Conservation (phyloP, 306 rosid genomes). For the Prunus padus region DNA sequence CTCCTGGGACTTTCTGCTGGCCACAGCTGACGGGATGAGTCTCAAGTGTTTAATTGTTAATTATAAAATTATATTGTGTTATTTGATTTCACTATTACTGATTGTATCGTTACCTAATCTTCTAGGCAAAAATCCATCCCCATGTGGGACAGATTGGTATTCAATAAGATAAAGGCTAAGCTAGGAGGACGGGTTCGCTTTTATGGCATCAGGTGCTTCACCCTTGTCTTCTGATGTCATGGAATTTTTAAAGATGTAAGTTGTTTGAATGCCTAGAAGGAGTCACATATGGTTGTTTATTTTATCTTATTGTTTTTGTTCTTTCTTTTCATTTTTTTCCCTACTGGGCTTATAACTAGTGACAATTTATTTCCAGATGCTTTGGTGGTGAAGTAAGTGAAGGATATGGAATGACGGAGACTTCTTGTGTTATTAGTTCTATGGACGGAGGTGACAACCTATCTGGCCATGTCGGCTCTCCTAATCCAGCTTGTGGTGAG, state of each 20-base stretch:
- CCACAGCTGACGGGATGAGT: background rate
- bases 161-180: conserved; percentile 89
- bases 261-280: conserved; percentile 22
- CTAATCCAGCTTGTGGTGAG: conserved; percentile 96
- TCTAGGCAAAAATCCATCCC: conserved; percentile 87
- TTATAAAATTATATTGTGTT: background rate
- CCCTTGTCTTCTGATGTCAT: conserved; percentile 93
- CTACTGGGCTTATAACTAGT: conserved; percentile 22
- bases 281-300: background rate
- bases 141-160: conserved; percentile 94
- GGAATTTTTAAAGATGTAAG: conserved; percentile 95
- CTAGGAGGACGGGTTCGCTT: conserved; percentile 96
- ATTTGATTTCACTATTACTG: background rate
- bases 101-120: conserved; percentile 4
- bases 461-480: conserved; percentile 91
- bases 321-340: background rate
- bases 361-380: conserved; percentile 59
- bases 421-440: conserved; percentile 71
- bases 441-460: conserved; percentile 64
- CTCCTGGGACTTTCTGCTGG: background rate
- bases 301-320: background rate
- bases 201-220: conserved; percentile 91
- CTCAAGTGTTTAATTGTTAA: background rate
- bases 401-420: conserved; percentile 99
- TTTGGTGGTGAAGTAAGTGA: conserved; percentile 76